phyloP scores from a whole-genome alignment of 2,329 filamentous ascomycete species.

The Colletotrichum cereale region DNA sequence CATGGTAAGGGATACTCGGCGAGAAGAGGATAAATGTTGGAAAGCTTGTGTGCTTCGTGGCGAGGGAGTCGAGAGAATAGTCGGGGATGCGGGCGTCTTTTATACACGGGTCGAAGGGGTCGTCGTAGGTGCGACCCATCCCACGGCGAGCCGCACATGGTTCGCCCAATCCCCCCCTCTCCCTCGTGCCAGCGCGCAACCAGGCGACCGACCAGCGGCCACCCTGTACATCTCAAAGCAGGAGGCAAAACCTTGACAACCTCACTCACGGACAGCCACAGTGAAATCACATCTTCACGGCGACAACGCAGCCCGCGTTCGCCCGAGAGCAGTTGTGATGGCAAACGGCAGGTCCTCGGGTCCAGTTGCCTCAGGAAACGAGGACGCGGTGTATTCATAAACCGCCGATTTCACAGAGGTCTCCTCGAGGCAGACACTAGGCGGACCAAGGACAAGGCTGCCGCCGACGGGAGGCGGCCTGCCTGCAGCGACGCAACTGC shows the following conservation, averaged over 20 bases:
- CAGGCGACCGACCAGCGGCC: slow-evolving; percentile 1
- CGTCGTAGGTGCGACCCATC: not conserved
- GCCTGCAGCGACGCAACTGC: slow-evolving; percentile 14
- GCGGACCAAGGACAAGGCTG: not conserved
- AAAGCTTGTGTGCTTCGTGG: not conserved
- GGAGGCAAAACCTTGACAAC: not conserved
- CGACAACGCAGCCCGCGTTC: not conserved
- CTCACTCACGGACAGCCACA: not conserved
- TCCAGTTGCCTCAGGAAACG: not conserved
- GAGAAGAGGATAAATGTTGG: too few species aligned
- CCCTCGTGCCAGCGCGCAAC: not conserved
- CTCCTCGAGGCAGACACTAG: not conserved
- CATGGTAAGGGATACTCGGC: not conserved
- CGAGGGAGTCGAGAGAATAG: not conserved
- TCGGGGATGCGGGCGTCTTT: not conserved
- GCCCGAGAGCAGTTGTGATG: not conserved
- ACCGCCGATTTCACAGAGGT: slow-evolving; percentile 1
- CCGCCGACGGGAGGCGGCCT: not conserved
- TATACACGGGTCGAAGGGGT: not conserved
- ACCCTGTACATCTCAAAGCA: not conserved
- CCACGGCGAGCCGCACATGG: not conserved
- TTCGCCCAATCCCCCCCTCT: not conserved
- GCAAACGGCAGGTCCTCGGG: not conserved
- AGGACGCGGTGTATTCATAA: not conserved
- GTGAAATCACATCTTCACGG: not conserved